Evolutionary conservation across 306 rosid genomes (phyloP).

Genomic region (Biancaea sappan): DNA sequence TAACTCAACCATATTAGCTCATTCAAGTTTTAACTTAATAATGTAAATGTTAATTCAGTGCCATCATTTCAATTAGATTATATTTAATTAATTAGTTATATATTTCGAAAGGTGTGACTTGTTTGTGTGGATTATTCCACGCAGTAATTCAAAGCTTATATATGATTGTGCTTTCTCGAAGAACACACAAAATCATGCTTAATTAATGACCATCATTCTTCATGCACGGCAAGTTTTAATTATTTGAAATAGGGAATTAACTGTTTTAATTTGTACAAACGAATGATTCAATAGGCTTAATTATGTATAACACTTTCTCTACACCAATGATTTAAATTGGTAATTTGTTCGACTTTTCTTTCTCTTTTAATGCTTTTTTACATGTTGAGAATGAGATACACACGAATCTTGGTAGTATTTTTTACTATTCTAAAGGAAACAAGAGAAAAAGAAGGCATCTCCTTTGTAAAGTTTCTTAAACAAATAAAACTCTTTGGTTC

Average conservation of each 20-base stretch:
- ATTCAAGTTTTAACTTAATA: no score
- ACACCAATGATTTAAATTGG: constrained; percentile 23
- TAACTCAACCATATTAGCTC: no score
- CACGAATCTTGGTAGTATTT: background rate
- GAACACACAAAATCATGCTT: background rate
- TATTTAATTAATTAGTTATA: background rate
- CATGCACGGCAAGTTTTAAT: constrained; percentile 3
- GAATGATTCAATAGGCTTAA: constrained; percentile 22
- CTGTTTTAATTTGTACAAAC: constrained; percentile 15
- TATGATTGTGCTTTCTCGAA: constrained; percentile 12
- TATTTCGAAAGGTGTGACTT: background rate
- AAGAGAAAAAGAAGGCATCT: background rate
- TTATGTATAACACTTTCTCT: constrained; percentile 25
- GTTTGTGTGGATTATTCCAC: background rate
- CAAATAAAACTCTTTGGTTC: background rate
- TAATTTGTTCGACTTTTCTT: constrained; percentile 6
- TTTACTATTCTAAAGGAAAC: background rate
- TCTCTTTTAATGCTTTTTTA: constrained; percentile 13
- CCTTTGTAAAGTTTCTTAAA: constrained; percentile 10
- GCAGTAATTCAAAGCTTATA: constrained; percentile 23
- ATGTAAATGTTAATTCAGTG: background rate
- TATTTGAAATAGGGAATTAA: constrained; percentile 2
- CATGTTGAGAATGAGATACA: background rate
- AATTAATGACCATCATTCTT: background rate
- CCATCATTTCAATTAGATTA: background rate